These are phyloP conservation scores for Oenanthe sinensis DNA, from an alignment of 129 eudicot species.

Conservation along the genomic window DNA sequence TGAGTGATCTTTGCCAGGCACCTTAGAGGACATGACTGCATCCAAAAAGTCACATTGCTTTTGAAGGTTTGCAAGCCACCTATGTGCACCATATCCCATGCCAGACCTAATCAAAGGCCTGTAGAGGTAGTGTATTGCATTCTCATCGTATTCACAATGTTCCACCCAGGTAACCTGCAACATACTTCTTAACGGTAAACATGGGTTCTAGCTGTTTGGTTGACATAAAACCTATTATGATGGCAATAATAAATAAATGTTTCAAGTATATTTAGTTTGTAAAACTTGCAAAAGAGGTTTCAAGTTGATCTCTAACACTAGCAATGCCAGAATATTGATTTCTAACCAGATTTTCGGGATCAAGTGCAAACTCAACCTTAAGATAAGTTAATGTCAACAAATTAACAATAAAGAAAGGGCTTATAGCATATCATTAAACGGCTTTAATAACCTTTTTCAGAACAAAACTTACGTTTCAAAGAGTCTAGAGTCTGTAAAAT, in stretches of 20 bases:
- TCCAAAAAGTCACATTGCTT: conserved; percentile 51
- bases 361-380: background rate
- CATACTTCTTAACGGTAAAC: background rate
- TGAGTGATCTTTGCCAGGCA: conserved; percentile 35
- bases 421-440: background rate
- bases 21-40: conserved; percentile 33
- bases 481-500: background rate
- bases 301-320: conserved; percentile 30
- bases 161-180: conserved; percentile 83
- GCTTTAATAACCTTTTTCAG: background rate
- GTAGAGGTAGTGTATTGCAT: conserved; percentile 38
- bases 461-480: background rate
- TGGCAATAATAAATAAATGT: background rate
- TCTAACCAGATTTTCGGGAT: background rate
- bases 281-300: background rate
- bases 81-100: conserved; percentile 69
- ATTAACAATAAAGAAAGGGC: background rate
- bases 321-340: conserved; percentile 18
- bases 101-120: conserved; percentile 70
- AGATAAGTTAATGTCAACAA: background rate
- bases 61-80: conserved; percentile 61
- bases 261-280: background rate
- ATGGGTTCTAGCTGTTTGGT: background rate
- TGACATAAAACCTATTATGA: background rate
- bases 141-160: conserved; percentile 69